phyloP scores from a whole-genome alignment of 1,284 basidiomycete species.

The Xanthoconium separans region DNA sequence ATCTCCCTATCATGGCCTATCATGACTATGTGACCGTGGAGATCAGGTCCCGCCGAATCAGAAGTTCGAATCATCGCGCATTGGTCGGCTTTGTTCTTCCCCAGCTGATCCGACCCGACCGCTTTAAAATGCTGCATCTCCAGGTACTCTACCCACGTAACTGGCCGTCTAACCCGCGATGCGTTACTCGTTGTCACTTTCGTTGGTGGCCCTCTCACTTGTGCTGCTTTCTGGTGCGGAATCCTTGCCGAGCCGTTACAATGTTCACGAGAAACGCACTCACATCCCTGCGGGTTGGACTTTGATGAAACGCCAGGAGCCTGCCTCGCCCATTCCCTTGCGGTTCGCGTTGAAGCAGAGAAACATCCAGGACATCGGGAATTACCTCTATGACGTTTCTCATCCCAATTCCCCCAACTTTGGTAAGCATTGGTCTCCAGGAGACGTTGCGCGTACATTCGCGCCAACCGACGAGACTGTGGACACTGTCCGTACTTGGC shows the following conservation, averaged over 20 bases:
- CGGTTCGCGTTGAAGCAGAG: slow-evolving; percentile 42
- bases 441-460: slow-evolving; percentile 39
- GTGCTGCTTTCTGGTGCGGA: slow-evolving; percentile 8
- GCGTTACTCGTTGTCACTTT: slow-evolving; percentile 1
- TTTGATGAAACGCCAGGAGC: slow-evolving; percentile 26
- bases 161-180: neutral
- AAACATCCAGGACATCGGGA: slow-evolving; percentile 38
- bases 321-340: slow-evolving; percentile 33
- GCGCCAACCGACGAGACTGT: slow-evolving; percentile 38
- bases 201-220: slow-evolving; percentile 13
- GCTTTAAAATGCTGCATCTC: neutral
- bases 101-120: too few species aligned
- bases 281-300: slow-evolving; percentile 35
- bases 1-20: too few species aligned
- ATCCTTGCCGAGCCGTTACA: neutral
- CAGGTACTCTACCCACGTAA: neutral
- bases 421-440: slow-evolving; percentile 43
- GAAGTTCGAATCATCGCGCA: neutral
- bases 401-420: slow-evolving; percentile 42
- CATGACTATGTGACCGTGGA: too few species aligned
- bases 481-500: slow-evolving; percentile 40
- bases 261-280: slow-evolving; percentile 34
- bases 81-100: neutral
- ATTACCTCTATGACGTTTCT: slow-evolving; percentile 40
- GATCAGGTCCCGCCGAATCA: too few species aligned